Evolutionary conservation across 148 eudicot species (phyloP).

Genomic region (Chenopodium berlandieri): DNA sequence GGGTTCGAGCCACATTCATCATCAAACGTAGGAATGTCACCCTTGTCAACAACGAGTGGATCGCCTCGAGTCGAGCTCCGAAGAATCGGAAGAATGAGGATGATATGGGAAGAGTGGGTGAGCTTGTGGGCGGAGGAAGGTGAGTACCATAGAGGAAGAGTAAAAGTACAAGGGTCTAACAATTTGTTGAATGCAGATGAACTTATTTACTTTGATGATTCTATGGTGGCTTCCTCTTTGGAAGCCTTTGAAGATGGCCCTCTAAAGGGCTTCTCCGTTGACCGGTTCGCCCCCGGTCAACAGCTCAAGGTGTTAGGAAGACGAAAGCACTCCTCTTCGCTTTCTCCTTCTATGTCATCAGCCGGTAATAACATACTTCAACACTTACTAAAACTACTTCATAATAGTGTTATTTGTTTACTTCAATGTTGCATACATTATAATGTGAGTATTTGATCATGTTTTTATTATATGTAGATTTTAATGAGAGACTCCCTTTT

Average conservation of each 20-base stretch:
- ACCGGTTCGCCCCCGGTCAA: conserved; percentile 65
- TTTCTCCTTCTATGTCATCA: conserved; percentile 1
- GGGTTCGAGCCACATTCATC: conserved; percentile 45
- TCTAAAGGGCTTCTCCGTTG: conserved; percentile 67
- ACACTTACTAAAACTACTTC: background rate
- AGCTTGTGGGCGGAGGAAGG: conserved; percentile 79
- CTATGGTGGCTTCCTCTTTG: conserved; percentile 71
- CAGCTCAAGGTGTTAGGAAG: conserved; percentile 84
- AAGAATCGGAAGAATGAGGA: conserved; percentile 59
- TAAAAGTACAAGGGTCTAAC: conserved; percentile 53
- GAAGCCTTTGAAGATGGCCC: conserved; percentile 72
- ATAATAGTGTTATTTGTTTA: background rate
- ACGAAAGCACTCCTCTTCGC: conserved; percentile 37
- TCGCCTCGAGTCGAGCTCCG: conserved; percentile 33
- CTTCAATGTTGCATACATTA: background rate
- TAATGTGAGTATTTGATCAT: background rate
- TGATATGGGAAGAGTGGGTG: conserved; percentile 87
- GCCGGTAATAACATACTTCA: conserved; percentile 1
- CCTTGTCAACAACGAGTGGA: background rate
- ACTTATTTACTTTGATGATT: conserved; percentile 64
- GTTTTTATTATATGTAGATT: conserved; percentile 31
- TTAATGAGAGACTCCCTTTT: conserved; percentile 45
- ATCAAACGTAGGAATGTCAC: background rate
- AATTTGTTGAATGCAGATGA: conserved; percentile 65
- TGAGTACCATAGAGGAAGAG: conserved; percentile 62